These are phyloP conservation scores for Eimeria necatrix DNA, from an alignment of 169 alveolate genomes.

Conservation along the genomic window DNA sequence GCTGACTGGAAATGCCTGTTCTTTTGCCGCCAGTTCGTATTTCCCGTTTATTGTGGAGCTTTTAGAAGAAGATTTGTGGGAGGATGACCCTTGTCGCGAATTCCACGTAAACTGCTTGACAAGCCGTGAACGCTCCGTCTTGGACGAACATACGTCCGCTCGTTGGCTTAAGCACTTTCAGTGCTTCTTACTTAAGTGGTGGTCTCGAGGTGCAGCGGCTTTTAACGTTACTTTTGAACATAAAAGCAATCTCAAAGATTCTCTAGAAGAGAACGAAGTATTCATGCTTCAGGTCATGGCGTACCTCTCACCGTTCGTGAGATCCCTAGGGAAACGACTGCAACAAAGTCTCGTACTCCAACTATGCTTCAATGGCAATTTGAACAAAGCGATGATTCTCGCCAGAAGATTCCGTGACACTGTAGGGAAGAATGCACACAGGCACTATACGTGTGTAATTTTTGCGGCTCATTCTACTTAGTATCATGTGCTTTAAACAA, in stretches of 20 bases:
- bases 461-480: neutral
- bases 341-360: slow-evolving; percentile 33
- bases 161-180: slow-evolving; percentile 13
- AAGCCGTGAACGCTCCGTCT: neutral
- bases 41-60: slow-evolving; percentile 60
- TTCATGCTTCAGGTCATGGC: slow-evolving; percentile 56
- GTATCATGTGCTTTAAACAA: too few relatives aligned
- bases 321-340: neutral
- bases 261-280: slow-evolving; percentile 12
- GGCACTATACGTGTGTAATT: neutral
- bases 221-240: neutral
- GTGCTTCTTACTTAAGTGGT: slow-evolving; percentile 30
- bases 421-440: neutral
- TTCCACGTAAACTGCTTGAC: neutral
- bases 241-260: neutral
- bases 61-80: slow-evolving; percentile 54
- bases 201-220: slow-evolving; percentile 57
- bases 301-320: slow-evolving; percentile 15
- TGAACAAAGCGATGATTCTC: slow-evolving; percentile 24
- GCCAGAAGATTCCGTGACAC: slow-evolving; percentile 32
- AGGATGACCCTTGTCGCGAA: neutral
- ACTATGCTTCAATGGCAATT: slow-evolving; percentile 44
- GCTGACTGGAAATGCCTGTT: slow-evolving; percentile 51
- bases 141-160: neutral
- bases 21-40: slow-evolving; percentile 3